Evolutionary conservation across 345 rosid genomes (phyloP).

Genomic region (Populus euphratica): DNA sequence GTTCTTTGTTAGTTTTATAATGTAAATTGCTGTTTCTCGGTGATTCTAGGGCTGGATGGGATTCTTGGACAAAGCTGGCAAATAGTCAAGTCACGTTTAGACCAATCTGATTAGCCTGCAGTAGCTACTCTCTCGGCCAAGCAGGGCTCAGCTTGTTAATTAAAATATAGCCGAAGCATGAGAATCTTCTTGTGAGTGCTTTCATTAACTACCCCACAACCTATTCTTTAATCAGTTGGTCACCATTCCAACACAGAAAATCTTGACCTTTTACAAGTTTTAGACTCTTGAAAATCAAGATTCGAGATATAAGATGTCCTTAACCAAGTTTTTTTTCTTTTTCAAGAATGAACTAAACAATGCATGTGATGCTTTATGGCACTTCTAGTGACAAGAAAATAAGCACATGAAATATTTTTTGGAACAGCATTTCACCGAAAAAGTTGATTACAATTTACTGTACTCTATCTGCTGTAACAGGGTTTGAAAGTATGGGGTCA

Average conservation of each 20-base stretch:
- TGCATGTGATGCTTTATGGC: background rate
- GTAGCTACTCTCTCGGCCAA: no score
- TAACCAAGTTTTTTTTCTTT: background rate
- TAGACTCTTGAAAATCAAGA: background rate
- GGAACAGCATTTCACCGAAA: no score
- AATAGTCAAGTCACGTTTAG: background rate
- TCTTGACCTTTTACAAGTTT: no score
- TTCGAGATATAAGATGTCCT: background rate
- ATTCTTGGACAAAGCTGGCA: slow-evolving; percentile 8
- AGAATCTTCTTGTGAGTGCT: background rate
- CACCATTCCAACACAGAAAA: no score
- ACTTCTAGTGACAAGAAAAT: no score
- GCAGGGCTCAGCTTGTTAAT: no score
- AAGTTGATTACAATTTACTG: background rate
- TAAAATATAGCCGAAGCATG: no score
- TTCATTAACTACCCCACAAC: no score
- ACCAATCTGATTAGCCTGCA: background rate
- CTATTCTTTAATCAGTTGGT: no score
- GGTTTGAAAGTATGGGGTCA: background rate
- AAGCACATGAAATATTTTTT: no score
- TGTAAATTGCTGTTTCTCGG: slow-evolving; percentile 1
- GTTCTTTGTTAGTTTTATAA: slow-evolving; percentile 13
- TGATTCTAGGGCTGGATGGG: slow-evolving; percentile 4
- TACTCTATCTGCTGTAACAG: background rate
- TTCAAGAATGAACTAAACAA: background rate